Base-by-base conservation (phyloP, 108 stramenopile genomes). In the Nitzschia inconspicua region DNA sequence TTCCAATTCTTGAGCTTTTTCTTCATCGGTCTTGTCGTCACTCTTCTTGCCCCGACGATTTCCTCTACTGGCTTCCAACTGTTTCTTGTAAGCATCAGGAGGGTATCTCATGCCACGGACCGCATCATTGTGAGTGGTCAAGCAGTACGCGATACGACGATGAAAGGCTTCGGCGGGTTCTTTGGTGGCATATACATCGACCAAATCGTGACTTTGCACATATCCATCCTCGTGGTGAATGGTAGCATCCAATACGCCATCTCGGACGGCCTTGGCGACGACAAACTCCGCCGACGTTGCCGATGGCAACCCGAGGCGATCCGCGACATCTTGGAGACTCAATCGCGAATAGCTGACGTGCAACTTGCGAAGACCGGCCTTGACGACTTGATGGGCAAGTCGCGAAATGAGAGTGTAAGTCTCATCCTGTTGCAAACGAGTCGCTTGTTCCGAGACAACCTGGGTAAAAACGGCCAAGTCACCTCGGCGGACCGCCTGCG, bases 111-210 rank as follows among this genome's bases (percentile, higher is more conserved):
- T 97, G 6, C 86, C 89, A 57, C 94, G 78, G 13, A 98, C 95
- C 14, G 99, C 99, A 68, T 98, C 97, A 66, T 96, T 98, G 78
- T 97, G 97, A 13, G 97, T 95, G 25, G 97, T 97, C 63, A 99
- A 79, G 77, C 97, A 98, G 71, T 97, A 99, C 11, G 86, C 91
- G 71, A 98, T 96, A 68, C 97, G 88, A 41, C 95, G 72, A 72
- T 99, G 95, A 67, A 99, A 98, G n/a, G 97, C 98, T 75, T 95
- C 91, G 5, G 91, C 78, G 7, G 99, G 97, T 66, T 98, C 97
- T 43, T 80, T 88, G 7, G 97, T 98, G 9, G 95, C 86, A 73
- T 99, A 99, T 30, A 97, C 85, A 75, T 99, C 96, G 35, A 91
- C 77, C 48, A 94, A 80, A 52, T 98, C 99, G 59, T 95, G 89